Percentiles rank a stretch among this genome's conserved stretches.
phyloP scores from a whole-genome alignment of 2,329 filamentous ascomycete species.

The Xylariomycetidae sp. region DNA sequence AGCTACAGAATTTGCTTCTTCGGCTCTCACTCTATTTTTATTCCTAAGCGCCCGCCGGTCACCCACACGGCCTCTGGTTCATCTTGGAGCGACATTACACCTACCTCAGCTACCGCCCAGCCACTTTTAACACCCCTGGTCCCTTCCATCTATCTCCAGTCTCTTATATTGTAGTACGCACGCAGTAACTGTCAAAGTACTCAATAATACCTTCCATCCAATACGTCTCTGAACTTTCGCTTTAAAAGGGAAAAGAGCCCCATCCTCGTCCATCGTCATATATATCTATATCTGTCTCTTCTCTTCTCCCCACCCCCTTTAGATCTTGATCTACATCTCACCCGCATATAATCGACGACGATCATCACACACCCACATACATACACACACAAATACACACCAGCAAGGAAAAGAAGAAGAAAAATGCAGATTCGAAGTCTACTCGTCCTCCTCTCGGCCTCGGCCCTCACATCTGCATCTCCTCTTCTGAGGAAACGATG shows the following conservation, averaged over 20 bases:
- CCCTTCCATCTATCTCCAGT: constrained; percentile 1
- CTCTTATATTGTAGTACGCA: neutral
- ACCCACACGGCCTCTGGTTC: constrained; percentile 15
- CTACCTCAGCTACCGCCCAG: constrained; percentile 21
- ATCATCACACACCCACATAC: neutral
- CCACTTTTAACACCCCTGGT: constrained; percentile 13
- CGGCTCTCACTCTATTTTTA: too few relatives aligned
- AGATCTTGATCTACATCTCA: constrained; percentile 1
- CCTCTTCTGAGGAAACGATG: constrained; percentile 19
- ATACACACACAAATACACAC: constrained; percentile 6
- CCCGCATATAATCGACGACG: neutral
- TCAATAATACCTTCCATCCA: neutral
- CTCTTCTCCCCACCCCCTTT: constrained; percentile 1
- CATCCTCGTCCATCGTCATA: too few relatives aligned
- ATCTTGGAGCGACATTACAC: constrained; percentile 17
- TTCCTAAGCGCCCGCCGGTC: constrained; percentile 22
- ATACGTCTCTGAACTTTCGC: neutral
- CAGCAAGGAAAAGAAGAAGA: constrained; percentile 1
- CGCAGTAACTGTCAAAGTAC: constrained; percentile 1
- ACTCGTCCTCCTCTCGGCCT: constrained; percentile 19
- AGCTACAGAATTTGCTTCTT: constrained; percentile 12
- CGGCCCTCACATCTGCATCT: constrained; percentile 21
- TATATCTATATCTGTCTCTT: too few relatives aligned
- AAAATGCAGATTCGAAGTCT: constrained; percentile 25
- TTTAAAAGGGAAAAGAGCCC: neutral